Base-by-base conservation (phyloP, 163 green algal genomes). In the Scenedesmus sp. region DNA sequence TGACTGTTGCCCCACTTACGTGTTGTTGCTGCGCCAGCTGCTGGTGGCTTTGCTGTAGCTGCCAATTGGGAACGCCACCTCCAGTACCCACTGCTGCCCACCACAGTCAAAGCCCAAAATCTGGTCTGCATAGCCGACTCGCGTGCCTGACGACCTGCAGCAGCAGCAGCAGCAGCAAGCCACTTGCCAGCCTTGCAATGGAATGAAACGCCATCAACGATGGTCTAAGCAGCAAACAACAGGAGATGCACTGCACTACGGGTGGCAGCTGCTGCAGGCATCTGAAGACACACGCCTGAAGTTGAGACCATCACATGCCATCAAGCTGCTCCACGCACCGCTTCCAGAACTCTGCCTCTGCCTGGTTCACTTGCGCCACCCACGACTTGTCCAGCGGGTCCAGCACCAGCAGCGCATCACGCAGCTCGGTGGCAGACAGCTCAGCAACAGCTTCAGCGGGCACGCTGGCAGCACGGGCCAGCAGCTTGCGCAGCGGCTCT, bases 61-160 rank as follows among this genome's bases (percentile, higher is more conserved):
- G 16, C 95, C 96, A 5, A 96, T 91, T 0, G 96, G 97, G 91
- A 99, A 98, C 4, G 95, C 95, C 92, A 98, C 95, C 93, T 99
- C 98, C 72, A 98, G 93, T 88, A 99, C 98, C 97, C 98, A 99
- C 95, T 99, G 98, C 94, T 99, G 95, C 3, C 98, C 98, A 5
- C 98, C 98, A 93, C 98, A 99, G 94, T 99, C 98, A 94, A 99
- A 99, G 9, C 97, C 97, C 44, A 99, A 94, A 35, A 99, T 97
- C 93, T 99, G 93, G 88, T 99, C 97, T 78, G 93, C 97, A 94
- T 94, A 99, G n/a, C 97, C 98, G n/a, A 98, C 87, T 0, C 97
- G 93, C 40, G 87, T 91, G 13, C 96, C 95, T 6, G 89, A 61
- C 61, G 89, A 94, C 61, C 86, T 92, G 76, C 85, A 79, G 59